phyloP scores from a whole-genome alignment of 352 stramenopile genomes.

The Phytophthora citricola region DNA sequence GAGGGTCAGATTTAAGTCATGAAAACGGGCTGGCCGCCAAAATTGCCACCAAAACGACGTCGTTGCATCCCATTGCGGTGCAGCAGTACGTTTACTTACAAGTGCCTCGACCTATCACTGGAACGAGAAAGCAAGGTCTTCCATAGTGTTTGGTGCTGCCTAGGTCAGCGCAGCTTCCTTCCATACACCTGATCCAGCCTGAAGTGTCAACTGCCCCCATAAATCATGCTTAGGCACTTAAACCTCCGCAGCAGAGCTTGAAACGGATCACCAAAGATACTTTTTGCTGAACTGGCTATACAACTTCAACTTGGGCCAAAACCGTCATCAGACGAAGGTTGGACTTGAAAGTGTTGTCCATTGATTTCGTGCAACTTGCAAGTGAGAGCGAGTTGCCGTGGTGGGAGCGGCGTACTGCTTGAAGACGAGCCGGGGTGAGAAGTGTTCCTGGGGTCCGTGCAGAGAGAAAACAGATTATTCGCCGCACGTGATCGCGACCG shows the following conservation, averaged over 20 bases:
- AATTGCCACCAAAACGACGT: conserved; percentile 20
- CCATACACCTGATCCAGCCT: neutral
- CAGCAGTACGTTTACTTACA: no score
- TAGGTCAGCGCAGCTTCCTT: neutral
- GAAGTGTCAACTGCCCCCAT: neutral
- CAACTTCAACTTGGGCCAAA: conserved; percentile 39
- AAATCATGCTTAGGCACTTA: neutral
- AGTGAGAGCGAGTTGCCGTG: conserved; percentile 10
- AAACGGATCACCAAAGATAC: conserved; percentile 31
- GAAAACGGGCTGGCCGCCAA: conserved; percentile 22
- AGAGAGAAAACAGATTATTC: conserved; percentile 40
- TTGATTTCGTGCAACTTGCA: neutral
- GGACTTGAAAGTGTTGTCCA: neutral
- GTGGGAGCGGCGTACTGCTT: conserved; percentile 5
- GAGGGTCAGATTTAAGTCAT: conserved; percentile 4
- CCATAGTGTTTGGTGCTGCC: neutral
- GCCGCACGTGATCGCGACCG: conserved; percentile 15
- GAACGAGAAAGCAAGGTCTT: neutral
- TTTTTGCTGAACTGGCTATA: conserved; percentile 24
- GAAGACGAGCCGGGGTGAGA: conserved; percentile 24
- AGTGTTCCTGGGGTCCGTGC: conserved; percentile 9
- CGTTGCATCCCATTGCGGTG: conserved; percentile 7
- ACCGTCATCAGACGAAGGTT: conserved; percentile 2
- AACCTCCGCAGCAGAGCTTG: neutral
- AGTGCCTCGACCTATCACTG: no score